A percentile compares a stretch with the other conserved stretches of the same genome.
Conservation (phyloP, 805 yeast genomes). For the Phaffomyces opuntiae region DNA sequence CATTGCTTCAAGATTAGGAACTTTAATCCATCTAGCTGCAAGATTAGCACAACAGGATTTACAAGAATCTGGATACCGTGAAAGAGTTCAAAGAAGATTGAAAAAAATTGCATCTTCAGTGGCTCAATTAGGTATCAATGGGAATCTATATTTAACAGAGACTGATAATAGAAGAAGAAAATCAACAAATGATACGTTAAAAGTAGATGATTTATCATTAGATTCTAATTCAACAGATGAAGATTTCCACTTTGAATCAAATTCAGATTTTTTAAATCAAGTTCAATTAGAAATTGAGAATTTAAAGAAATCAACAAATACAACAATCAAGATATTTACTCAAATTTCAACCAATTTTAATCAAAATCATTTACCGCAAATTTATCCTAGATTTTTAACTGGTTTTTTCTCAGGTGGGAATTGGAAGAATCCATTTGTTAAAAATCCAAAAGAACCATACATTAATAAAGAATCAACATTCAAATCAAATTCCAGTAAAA, state of each 20-base stretch:
- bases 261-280: conserved; percentile 28
- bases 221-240: neutral
- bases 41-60: conserved; percentile 49
- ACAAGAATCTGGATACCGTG: conserved; percentile 37
- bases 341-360: conserved; percentile 25
- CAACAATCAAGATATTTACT: conserved; percentile 25
- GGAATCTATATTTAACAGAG: conserved; percentile 45
- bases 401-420: conserved; percentile 73
- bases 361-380: conserved; percentile 42
- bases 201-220: conserved; percentile 2
- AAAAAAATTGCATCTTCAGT: conserved; percentile 47
- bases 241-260: conserved; percentile 2
- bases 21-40: conserved; percentile 46
- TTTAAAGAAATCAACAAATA: conserved; percentile 26
- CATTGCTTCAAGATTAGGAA: conserved; percentile 44
- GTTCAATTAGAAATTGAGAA: conserved; percentile 33
- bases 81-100: conserved; percentile 40
- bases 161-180: conserved; percentile 5
- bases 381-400: conserved; percentile 61
- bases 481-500: conserved; percentile 12
- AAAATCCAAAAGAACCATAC: conserved; percentile 26
- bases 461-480: conserved; percentile 19
- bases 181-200: conserved; percentile 21
- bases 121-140: conserved; percentile 59
- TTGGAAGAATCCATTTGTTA: conserved; percentile 64